Conservation (phyloP, 2,329 filamentous ascomycete genomes). For the Aspergillus quadricinctus region DNA sequence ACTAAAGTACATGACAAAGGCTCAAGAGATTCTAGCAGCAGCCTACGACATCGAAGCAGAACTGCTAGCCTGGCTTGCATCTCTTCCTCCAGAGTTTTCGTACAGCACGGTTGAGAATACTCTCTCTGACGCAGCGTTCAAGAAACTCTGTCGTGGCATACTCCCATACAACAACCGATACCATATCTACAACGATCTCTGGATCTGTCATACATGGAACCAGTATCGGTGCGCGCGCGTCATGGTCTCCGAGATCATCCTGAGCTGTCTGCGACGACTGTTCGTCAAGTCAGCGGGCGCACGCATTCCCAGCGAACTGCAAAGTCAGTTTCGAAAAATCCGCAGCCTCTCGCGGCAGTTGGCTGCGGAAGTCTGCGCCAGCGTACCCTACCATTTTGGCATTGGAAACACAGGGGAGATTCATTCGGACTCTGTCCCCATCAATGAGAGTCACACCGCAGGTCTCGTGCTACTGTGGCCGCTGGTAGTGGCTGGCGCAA, state of each 20-base stretch:
- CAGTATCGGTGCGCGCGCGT: conserved; percentile 59
- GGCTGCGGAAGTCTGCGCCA: conserved; percentile 34
- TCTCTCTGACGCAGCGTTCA: conserved; percentile 34
- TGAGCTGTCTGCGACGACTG: conserved; percentile 24
- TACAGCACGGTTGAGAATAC: conserved; percentile 24
- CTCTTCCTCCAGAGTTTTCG: conserved; percentile 22
- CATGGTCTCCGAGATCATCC: conserved; percentile 49
- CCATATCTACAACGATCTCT: conserved; percentile 54
- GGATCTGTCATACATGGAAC: conserved; percentile 54
- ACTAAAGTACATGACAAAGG: conserved; percentile 18
- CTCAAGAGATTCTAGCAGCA: conserved; percentile 25
- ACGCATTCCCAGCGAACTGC: conserved; percentile 26
- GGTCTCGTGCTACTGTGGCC: conserved; percentile 36
- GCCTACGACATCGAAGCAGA: conserved; percentile 32
- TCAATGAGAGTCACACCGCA: conserved; percentile 27
- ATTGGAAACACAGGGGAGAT: conserved; percentile 13
- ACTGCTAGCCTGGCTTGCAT: conserved; percentile 29
- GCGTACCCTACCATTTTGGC: conserved; percentile 33
- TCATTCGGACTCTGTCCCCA: conserved; percentile 7
- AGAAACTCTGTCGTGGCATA: conserved; percentile 20
- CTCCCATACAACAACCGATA: conserved; percentile 48
- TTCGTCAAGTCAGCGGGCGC: conserved; percentile 16
- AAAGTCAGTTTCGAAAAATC: conserved; percentile 25
- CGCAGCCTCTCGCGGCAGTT: conserved; percentile 25
- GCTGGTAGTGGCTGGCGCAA: conserved; percentile 32